A percentile compares a stretch with the other conserved stretches of the same genome.
phyloP scores from a whole-genome alignment of 495 filamentous ascomycete species.

The Penicillium waksmanii region DNA sequence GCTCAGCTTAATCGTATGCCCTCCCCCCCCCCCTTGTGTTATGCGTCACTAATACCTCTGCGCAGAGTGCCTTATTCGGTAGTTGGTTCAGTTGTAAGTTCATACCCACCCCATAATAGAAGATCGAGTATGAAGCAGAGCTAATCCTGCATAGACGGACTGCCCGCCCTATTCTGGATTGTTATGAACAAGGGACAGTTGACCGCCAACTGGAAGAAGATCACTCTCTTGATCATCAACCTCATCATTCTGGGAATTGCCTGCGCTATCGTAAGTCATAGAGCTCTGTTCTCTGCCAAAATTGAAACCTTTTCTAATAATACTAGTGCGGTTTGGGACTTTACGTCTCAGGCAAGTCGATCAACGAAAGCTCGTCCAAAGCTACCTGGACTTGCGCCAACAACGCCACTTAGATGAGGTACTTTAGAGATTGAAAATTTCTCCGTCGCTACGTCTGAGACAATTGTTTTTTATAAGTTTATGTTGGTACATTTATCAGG shows the following conservation, averaged over 20 bases:
- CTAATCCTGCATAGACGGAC: conserved; percentile 25
- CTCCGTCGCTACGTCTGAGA: neutral
- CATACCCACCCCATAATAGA: neutral
- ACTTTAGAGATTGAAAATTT: neutral
- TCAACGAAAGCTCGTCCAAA: conserved; percentile 7
- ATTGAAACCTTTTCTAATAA: neutral
- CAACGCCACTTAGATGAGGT: conserved; percentile 2
- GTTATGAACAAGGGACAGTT: conserved; percentile 41
- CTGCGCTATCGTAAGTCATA: conserved; percentile 13
- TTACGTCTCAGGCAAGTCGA: conserved; percentile 5
- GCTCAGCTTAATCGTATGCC: conserved; percentile 48
- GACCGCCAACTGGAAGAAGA: conserved; percentile 25
- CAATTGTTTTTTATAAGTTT: conserved; percentile 3
- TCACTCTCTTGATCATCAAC: conserved; percentile 38
- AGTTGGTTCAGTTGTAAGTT: conserved; percentile 46
- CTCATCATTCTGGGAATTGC: conserved; percentile 33
- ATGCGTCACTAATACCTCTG: conserved; percentile 29
- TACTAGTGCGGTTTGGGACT: conserved; percentile 4
- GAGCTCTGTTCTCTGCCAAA: neutral
- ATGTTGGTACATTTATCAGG: neutral
- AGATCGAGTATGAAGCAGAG: conserved; percentile 48
- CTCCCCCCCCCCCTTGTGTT: neutral
- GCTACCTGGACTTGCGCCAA: conserved; percentile 6
- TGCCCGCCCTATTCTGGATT: conserved; percentile 44
- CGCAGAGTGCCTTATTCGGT: conserved; percentile 40